Base-by-base conservation (phyloP, 345 rosid genomes). In the Barbarea vulgaris region DNA sequence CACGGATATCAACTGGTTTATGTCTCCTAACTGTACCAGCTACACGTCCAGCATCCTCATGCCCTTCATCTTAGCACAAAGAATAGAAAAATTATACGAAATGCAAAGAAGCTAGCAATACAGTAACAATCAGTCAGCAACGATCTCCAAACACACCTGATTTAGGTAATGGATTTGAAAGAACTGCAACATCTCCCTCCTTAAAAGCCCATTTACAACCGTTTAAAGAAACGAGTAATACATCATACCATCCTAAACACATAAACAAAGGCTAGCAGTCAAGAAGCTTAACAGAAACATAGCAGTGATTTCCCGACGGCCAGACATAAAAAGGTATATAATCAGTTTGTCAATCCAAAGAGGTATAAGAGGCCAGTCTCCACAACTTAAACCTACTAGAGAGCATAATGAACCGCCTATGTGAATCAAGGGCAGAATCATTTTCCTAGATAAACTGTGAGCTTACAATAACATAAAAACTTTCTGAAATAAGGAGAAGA, bases 161-260 rank as follows among this genome's bases (percentile, higher is more conserved):
- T 33, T 91, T 92, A 60, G 97, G 91, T 71, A 87, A 83, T 37
- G 90, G 93, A 44, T 79, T 81, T 33, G 96, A 94, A 71, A 94
- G 83, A 83, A 91, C 91, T 33, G 93, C 97, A 79, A 94, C 98
- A 70, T 94, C 98, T 52, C 98, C 98, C 85, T 94, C 98, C 85
- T 94, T 94, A 73, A 94, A 91, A 54, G 84, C 69, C 98, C 98
- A 91, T 81, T 89, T 94, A 84, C 85, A 88, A 33, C 90, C 97
- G 22, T 78, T 84, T 56, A 77, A 73, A 22, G 97, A 88, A 72
- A 83, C 84, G 39, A 91, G 89, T 57, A 87, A 77, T 62, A 85
- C 96, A 85, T 94, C 98, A 68, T 87, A 94, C 98, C 98, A 94
- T 64, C 97, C 98, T 94, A 64, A 55, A 44, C 37, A 73, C 52